Conservation (phyloP, 257 asterid genomes). For the Buddleja alternifolia region DNA sequence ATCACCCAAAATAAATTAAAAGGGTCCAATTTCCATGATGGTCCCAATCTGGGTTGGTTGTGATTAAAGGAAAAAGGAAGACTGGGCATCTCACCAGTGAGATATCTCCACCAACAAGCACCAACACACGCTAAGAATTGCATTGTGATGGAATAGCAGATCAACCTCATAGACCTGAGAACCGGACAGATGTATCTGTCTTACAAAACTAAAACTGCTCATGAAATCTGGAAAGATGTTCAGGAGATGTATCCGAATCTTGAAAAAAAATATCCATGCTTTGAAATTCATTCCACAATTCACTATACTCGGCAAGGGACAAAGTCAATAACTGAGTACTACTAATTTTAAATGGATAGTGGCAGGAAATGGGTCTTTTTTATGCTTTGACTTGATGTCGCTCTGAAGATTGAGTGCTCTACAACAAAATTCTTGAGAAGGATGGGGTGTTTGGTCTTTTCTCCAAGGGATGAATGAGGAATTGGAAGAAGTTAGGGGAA, state of each 20-base stretch:
- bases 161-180: not conserved
- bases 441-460: not conserved
- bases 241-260: conserved; percentile 2
- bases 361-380: conserved; percentile 1
- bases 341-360: not conserved
- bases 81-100: not conserved
- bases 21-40: not conserved
- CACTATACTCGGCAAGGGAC: not conserved
- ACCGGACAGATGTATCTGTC: no score
- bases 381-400: not conserved
- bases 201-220: not conserved
- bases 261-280: conserved; percentile 8
- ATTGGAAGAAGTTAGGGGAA: no score
- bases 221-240: not conserved
- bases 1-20: not conserved
- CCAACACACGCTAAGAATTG: not conserved
- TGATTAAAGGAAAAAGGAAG: not conserved
- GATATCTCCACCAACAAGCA: not conserved
- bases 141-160: not conserved
- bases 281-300: not conserved
- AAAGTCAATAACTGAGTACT: not conserved
- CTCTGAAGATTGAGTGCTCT: not conserved
- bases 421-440: not conserved
- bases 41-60: not conserved
- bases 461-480: no score